Conservation (phyloP, 1,139 yeast species). For the Candida sp. region DNA sequence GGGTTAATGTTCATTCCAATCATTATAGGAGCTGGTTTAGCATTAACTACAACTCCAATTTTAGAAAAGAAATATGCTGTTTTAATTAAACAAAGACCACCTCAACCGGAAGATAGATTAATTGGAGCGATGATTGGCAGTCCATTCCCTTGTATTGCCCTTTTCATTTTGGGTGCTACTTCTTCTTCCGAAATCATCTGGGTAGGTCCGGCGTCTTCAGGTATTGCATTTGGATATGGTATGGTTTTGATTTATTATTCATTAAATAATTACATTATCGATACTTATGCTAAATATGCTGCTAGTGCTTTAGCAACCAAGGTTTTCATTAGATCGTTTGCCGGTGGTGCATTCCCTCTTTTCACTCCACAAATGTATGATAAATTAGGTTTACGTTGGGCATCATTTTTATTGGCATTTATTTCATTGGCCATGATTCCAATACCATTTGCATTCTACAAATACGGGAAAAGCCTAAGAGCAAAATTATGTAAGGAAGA, state of each 20-base stretch:
- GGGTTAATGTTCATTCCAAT: constrained; percentile 89
- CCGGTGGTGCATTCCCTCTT: constrained; percentile 90
- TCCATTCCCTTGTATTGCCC: constrained; percentile 84
- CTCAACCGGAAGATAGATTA: constrained; percentile 85
- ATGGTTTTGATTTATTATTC: constrained; percentile 89
- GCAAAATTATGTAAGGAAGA: constrained; percentile 65
- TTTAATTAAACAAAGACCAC: constrained; percentile 52
- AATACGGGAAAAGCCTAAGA: constrained; percentile 64
- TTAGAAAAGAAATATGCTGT: constrained; percentile 60
- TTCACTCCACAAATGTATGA: constrained; percentile 83
- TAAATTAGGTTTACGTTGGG: constrained; percentile 76
- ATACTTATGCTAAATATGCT: constrained; percentile 83
- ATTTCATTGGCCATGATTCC: constrained; percentile 78
- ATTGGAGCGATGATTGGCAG: constrained; percentile 89
- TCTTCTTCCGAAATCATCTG: constrained; percentile 75
- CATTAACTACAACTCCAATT: constrained; percentile 67
- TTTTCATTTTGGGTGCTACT: constrained; percentile 89
- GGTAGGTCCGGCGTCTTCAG: constrained; percentile 95
- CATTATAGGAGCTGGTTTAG: constrained; percentile 76
- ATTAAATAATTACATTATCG: constrained; percentile 84
- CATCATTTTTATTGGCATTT: constrained; percentile 79
- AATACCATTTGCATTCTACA: constrained; percentile 79
- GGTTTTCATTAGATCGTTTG: constrained; percentile 82
- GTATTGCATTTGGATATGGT: constrained; percentile 86
- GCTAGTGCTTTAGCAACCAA: constrained; percentile 90